These are phyloP conservation scores for Hymenoscyphus albidus DNA, from an alignment of 2,329 filamentous ascomycete species.

Conservation along the genomic window DNA sequence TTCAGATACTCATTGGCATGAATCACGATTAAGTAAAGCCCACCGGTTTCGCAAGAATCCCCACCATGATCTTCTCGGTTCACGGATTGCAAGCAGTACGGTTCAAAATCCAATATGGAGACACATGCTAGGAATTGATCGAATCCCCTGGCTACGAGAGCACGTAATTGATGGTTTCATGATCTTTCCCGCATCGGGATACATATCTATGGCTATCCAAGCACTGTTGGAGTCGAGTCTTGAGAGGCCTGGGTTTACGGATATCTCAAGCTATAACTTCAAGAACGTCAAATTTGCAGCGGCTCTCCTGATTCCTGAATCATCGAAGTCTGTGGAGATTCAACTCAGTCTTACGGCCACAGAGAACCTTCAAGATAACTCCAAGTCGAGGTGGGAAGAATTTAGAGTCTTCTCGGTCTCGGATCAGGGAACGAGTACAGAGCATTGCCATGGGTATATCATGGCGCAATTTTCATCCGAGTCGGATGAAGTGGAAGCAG, in stretches of 20 bases:
- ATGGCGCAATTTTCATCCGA: slow-evolving; percentile 23
- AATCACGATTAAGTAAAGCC: slow-evolving; percentile 40
- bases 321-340: slow-evolving; percentile 4
- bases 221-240: slow-evolving; percentile 17
- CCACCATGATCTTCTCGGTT: slow-evolving; percentile 27
- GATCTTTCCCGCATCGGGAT: slow-evolving; percentile 32
- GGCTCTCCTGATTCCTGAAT: slow-evolving; percentile 39
- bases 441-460: slow-evolving; percentile 37
- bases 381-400: slow-evolving; percentile 12
- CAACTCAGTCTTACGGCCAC: not conserved
- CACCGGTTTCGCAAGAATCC: slow-evolving; percentile 43
- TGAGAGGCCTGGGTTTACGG: not conserved
- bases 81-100: slow-evolving; percentile 39
- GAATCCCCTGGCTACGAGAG: slow-evolving; percentile 32
- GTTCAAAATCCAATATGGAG: slow-evolving; percentile 29
- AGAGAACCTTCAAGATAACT: not conserved
- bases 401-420: slow-evolving; percentile 9
- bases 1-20: slow-evolving; percentile 47
- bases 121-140: slow-evolving; percentile 25
- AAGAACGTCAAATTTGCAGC: slow-evolving; percentile 12
- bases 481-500: slow-evolving; percentile 9
- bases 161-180: slow-evolving; percentile 26
- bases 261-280: slow-evolving; percentile 1
- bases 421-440: slow-evolving; percentile 27
- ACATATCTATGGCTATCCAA: slow-evolving; percentile 33